phyloP scores from a whole-genome alignment of 208 protist genomes.

The Trypanosoma congolense region DNA sequence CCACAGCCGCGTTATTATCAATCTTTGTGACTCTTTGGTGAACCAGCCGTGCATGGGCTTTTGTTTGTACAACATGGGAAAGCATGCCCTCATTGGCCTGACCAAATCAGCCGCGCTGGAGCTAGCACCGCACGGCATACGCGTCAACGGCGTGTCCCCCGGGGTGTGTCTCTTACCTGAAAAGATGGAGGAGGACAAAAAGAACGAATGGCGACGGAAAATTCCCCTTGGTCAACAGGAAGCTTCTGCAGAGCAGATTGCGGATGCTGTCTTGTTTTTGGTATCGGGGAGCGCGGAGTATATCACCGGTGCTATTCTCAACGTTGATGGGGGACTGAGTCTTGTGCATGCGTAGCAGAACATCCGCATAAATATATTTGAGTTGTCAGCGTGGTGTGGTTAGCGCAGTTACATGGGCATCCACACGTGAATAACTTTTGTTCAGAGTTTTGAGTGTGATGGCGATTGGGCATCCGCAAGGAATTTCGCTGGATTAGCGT shows the following conservation, averaged over 20 bases:
- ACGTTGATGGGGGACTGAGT: slow-evolving; percentile 71
- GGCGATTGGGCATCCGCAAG: too few species aligned
- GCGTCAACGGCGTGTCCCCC: slow-evolving; percentile 67
- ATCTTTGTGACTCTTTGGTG: slow-evolving; percentile 70
- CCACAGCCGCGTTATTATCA: slow-evolving; percentile 42
- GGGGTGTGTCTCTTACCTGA: slow-evolving; percentile 47
- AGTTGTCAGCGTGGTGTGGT: too few species aligned
- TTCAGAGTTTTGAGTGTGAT: too few species aligned
- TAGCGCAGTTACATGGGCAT: too few species aligned
- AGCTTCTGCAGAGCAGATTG: slow-evolving; percentile 44
- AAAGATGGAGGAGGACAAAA: slow-evolving; percentile 32
- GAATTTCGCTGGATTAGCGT: too few species aligned
- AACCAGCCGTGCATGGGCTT: slow-evolving; percentile 53
- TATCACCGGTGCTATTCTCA: slow-evolving; percentile 58
- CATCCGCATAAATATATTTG: too few species aligned
- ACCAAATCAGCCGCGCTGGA: slow-evolving; percentile 66
- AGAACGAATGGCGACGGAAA: slow-evolving; percentile 36
- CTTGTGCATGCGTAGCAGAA: slow-evolving; percentile 41
- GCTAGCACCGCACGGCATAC: slow-evolving; percentile 50
- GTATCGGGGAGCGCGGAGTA: slow-evolving; percentile 54
- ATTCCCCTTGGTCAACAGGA: slow-evolving; percentile 63
- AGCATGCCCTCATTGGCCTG: slow-evolving; percentile 61
- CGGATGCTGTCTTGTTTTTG: slow-evolving; percentile 51
- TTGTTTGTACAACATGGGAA: slow-evolving; percentile 73
- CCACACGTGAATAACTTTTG: too few species aligned